These are phyloP conservation scores for Juncus effusus DNA, from an alignment of 176 grass and related monocot species.

Conservation along the genomic window DNA sequence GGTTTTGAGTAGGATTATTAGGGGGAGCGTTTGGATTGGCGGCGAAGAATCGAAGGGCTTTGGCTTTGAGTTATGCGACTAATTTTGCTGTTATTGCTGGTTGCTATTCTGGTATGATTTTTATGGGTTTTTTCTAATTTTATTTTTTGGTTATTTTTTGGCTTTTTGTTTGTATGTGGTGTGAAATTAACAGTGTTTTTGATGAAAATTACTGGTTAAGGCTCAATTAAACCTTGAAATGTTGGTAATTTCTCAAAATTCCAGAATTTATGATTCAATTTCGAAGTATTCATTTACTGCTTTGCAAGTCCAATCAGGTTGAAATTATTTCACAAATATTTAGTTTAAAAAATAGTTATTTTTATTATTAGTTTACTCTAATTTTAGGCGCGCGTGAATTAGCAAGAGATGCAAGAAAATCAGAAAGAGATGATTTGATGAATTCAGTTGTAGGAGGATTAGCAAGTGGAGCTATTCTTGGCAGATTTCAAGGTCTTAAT, in stretches of 20 bases:
- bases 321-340: no score
- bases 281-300: no score
- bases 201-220: neutral
- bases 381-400: slow-evolving; percentile 65
- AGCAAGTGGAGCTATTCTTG: slow-evolving; percentile 82
- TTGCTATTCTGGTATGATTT: slow-evolving; percentile 74
- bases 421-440: slow-evolving; percentile 66
- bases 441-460: slow-evolving; percentile 83
- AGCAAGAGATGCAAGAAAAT: slow-evolving; percentile 85
- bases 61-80: slow-evolving; percentile 49
- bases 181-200: neutral
- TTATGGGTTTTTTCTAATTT: neutral
- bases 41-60: slow-evolving; percentile 49
- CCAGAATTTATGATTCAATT: no score
- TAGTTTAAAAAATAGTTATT: no score
- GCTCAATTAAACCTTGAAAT: no score
- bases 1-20: slow-evolving; percentile 35
- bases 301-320: no score
- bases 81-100: slow-evolving; percentile 59
- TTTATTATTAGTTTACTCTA: no score
- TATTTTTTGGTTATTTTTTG: neutral
- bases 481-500: slow-evolving; percentile 75
- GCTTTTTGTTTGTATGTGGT: neutral
- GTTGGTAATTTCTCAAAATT: no score
- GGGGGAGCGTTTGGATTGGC: slow-evolving; percentile 58